phyloP scores from a whole-genome alignment of 2,329 filamentous ascomycete genomes.

The Diaporthe nobilis region DNA sequence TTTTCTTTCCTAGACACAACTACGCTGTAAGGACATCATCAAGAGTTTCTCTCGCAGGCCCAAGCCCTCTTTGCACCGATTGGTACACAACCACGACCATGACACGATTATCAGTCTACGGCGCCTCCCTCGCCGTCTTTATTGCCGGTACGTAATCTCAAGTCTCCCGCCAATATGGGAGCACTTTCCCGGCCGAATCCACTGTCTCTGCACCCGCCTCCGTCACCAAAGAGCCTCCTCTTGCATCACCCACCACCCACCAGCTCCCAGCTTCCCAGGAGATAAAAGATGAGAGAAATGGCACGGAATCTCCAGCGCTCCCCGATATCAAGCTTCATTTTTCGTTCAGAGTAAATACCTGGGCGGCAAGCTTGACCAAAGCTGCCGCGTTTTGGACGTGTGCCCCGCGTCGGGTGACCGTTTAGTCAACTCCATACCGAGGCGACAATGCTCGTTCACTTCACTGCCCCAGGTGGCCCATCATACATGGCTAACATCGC shows the following conservation, averaged over 20 bases:
- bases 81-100: conserved; percentile 30
- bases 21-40: neutral
- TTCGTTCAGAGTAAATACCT: neutral
- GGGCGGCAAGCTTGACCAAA: neutral
- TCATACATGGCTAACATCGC: conserved; percentile 49
- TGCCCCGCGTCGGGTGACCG: conserved; percentile 7
- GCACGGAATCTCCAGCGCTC: neutral
- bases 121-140: conserved; percentile 39
- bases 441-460: neutral
- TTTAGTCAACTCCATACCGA: neutral
- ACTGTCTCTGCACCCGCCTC: conserved; percentile 9
- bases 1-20: conserved; percentile 22
- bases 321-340: neutral
- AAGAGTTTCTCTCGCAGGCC: conserved; percentile 24
- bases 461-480: neutral
- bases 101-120: conserved; percentile 43
- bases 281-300: neutral
- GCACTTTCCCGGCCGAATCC: neutral
- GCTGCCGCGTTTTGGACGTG: neutral
- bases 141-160: conserved; percentile 41
- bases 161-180: neutral
- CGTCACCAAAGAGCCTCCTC: conserved; percentile 2
- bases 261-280: neutral
- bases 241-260: neutral
- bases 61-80: conserved; percentile 25